These are phyloP conservation scores for Lasiodiplodia sp. DNA, from an alignment of 2,329 filamentous ascomycete species.

Conservation along the genomic window DNA sequence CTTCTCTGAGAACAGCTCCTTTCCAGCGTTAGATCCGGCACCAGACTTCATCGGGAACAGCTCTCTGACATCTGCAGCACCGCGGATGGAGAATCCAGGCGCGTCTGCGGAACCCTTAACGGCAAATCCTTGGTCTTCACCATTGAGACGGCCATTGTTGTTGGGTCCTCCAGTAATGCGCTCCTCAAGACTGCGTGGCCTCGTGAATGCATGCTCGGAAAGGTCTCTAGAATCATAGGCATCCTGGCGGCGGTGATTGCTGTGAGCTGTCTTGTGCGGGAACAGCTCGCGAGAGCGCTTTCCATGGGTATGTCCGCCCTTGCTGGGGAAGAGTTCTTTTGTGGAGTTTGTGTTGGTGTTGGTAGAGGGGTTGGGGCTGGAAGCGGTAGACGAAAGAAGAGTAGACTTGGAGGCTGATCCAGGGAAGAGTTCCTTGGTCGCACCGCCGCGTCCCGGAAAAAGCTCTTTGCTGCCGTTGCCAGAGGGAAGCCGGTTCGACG, in stretches of 20 bases:
- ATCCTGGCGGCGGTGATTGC: conserved; percentile 54
- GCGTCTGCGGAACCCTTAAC: conserved; percentile 30
- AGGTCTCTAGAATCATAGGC: conserved; percentile 46
- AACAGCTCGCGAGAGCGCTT: conserved; percentile 42
- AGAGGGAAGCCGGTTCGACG: conserved; percentile 35
- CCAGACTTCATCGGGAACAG: conserved; percentile 31
- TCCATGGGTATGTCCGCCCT: conserved; percentile 32
- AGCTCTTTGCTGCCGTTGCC: conserved; percentile 49
- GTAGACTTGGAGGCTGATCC: conserved; percentile 32
- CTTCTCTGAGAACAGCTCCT: conserved; percentile 43
- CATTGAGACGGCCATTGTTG: conserved; percentile 6
- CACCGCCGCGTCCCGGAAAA: conserved; percentile 52
- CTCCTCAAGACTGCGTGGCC: conserved; percentile 27
- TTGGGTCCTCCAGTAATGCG: conserved; percentile 28
- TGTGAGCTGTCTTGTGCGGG: conserved; percentile 46
- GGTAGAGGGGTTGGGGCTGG: conserved; percentile 26
- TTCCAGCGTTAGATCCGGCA: conserved; percentile 35
- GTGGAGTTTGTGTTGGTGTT: neutral
- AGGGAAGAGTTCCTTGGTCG: conserved; percentile 66
- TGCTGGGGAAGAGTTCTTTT: conserved; percentile 32
- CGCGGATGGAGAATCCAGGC: conserved; percentile 40
- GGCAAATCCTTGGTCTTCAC: conserved; percentile 29
- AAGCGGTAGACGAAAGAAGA: conserved; percentile 27
- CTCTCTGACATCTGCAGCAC: conserved; percentile 31
- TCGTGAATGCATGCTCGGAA: conserved; percentile 33